Evolutionary conservation across 2,329 filamentous ascomycete genomes (phyloP).

Genomic region (Ascochyta clinopodiicola): DNA sequence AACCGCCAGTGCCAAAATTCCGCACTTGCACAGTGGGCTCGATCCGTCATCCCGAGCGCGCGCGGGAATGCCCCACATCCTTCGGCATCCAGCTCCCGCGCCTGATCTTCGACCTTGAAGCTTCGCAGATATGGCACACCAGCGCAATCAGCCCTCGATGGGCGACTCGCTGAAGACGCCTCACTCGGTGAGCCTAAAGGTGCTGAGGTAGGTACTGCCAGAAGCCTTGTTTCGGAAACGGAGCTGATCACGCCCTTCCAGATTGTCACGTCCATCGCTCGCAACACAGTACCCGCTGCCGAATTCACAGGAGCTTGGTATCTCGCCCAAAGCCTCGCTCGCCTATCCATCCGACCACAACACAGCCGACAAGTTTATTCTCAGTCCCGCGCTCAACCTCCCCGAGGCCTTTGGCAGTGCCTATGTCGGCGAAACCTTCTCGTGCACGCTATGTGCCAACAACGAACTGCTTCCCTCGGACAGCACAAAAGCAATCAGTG

Average conservation of each 20-base stretch:
- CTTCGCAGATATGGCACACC: slow-evolving; percentile 44
- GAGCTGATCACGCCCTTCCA: slow-evolving; percentile 45
- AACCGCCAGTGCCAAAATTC: not conserved
- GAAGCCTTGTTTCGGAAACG: slow-evolving; percentile 52
- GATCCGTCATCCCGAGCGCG: not conserved
- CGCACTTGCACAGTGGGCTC: slow-evolving; percentile 4
- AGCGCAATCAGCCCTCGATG: slow-evolving; percentile 45
- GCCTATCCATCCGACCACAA: slow-evolving; percentile 67
- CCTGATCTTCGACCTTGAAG: slow-evolving; percentile 12
- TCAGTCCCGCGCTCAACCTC: slow-evolving; percentile 74
- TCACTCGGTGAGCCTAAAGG: slow-evolving; percentile 84
- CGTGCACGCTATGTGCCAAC: slow-evolving; percentile 94
- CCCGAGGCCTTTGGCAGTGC: slow-evolving; percentile 92
- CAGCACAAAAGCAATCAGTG: slow-evolving; percentile 64
- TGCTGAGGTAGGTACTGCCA: slow-evolving; percentile 72
- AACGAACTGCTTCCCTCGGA: slow-evolving; percentile 68
- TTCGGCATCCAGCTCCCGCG: slow-evolving; percentile 6
- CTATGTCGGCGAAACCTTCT: slow-evolving; percentile 94
- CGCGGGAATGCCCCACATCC: slow-evolving; percentile 16
- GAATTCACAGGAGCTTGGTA: slow-evolving; percentile 58
- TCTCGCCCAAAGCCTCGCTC: slow-evolving; percentile 66
- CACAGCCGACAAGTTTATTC: slow-evolving; percentile 60
- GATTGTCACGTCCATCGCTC: slow-evolving; percentile 81
- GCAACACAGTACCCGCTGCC: slow-evolving; percentile 72
- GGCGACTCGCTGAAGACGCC: slow-evolving; percentile 58